Conservation (phyloP, 2,329 filamentous ascomycete genomes). For the Arthrobotrys conoides region DNA sequence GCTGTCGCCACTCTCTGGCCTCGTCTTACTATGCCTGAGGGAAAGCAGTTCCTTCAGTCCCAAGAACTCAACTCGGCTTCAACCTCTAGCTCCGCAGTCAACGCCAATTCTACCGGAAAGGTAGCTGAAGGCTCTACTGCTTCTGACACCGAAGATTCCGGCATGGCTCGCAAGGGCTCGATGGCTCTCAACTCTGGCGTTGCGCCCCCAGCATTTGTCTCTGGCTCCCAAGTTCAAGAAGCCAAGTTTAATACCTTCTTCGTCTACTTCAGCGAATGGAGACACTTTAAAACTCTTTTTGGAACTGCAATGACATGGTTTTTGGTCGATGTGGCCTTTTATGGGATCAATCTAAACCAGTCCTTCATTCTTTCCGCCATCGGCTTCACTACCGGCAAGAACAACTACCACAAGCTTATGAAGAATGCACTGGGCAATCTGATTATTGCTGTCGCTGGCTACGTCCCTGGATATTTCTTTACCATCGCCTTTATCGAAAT, state of each 20-base stretch:
- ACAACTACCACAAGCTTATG: slow-evolving; percentile 65
- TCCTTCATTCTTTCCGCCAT: slow-evolving; percentile 65
- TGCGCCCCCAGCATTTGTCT: slow-evolving; percentile 51
- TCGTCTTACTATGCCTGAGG: slow-evolving; percentile 64
- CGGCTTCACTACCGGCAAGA: slow-evolving; percentile 65
- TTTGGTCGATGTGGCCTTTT: slow-evolving; percentile 56
- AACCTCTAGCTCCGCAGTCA: slow-evolving; percentile 43
- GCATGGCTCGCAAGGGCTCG: slow-evolving; percentile 36
- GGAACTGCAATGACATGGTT: slow-evolving; percentile 64
- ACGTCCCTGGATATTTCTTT: slow-evolving; percentile 65
- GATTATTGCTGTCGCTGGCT: slow-evolving; percentile 65
- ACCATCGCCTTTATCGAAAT: slow-evolving; percentile 64
- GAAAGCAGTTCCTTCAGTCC: slow-evolving; percentile 63
- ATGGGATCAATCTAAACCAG: slow-evolving; percentile 66
- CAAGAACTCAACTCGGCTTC: slow-evolving; percentile 62
- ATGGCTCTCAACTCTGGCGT: slow-evolving; percentile 44
- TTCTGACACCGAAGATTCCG: slow-evolving; percentile 68
- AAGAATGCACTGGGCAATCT: slow-evolving; percentile 66
- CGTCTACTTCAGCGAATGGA: slow-evolving; percentile 65
- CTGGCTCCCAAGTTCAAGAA: slow-evolving; percentile 45
- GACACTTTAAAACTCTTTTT: slow-evolving; percentile 65
- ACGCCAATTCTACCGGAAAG: slow-evolving; percentile 20
- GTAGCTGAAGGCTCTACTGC: slow-evolving; percentile 11
- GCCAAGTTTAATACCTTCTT: slow-evolving; percentile 64
- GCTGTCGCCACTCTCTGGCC: slow-evolving; percentile 63